Conservation (phyloP, 1,284 basidiomycete genomes). For the Porphyrellus sp. region DNA sequence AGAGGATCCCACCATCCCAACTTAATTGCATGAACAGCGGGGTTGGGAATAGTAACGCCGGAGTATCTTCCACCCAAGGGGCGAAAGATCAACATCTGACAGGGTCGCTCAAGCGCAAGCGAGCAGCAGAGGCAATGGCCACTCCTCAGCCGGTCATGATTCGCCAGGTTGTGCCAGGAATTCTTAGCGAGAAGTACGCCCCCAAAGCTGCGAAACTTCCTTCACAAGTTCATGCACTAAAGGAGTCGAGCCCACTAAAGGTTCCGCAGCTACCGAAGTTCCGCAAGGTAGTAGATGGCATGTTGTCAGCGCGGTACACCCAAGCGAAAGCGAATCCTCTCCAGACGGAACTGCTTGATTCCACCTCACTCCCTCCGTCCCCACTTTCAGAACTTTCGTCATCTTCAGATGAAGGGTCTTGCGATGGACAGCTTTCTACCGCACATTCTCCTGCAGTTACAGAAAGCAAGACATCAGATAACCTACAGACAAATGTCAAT, state of each 20-base stretch:
- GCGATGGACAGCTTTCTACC: conserved; percentile 1
- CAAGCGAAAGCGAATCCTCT: conserved; percentile 16
- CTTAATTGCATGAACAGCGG: conserved; percentile 19
- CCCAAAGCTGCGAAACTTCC: conserved; percentile 18
- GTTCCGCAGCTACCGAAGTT: conserved; percentile 28
- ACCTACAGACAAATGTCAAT: conserved; percentile 1
- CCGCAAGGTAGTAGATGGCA: conserved; percentile 38
- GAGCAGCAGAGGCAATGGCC: conserved; percentile 32
- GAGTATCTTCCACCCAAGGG: conserved; percentile 21
- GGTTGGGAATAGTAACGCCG: conserved; percentile 25
- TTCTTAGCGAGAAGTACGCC: conserved; percentile 34
- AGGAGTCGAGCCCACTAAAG: conserved; percentile 25
- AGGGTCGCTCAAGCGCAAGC: conserved; percentile 43
- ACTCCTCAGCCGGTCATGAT: conserved; percentile 30
- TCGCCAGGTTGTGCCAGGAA: conserved; percentile 40
- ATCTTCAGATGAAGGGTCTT: conserved; percentile 21
- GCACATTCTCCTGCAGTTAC: not conserved
- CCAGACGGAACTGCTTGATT: conserved; percentile 5
- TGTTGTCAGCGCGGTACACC: conserved; percentile 32
- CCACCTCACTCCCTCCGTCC: conserved; percentile 11
- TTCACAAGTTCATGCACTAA: conserved; percentile 12
- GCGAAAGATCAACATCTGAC: conserved; percentile 12
- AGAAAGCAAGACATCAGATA: conserved; percentile 1
- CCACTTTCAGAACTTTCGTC: conserved; percentile 32
- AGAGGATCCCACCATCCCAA: conserved; percentile 13